phyloP scores from a whole-genome alignment of 2,329 filamentous ascomycete genomes.

The Alternaria conjuncta region DNA sequence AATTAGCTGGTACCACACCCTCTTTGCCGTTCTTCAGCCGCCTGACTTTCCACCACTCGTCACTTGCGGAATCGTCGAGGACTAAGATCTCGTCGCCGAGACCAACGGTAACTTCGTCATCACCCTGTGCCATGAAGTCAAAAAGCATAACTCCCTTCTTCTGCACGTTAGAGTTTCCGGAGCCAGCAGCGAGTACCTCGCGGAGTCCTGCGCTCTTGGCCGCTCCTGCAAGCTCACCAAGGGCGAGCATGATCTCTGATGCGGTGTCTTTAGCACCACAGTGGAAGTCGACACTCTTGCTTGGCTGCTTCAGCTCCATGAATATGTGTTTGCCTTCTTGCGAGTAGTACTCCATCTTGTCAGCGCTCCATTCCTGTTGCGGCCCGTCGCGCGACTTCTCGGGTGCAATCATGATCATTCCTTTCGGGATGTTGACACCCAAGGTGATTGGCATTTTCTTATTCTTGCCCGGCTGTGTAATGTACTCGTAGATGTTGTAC shows the following conservation, averaged over 20 bases:
- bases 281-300: conserved; percentile 95
- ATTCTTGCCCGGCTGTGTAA: conserved; percentile 93
- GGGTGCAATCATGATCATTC: conserved; percentile 87
- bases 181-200: conserved; percentile 84
- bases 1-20: conserved; percentile 95
- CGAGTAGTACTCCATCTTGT: conserved; percentile 96
- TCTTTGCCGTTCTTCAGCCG: conserved; percentile 90
- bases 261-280: conserved; percentile 97
- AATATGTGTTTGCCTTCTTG: conserved; percentile 99
- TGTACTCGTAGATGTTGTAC: conserved; percentile 97
- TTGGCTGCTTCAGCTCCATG: conserved; percentile 87
- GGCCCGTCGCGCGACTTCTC: conserved; percentile 83
- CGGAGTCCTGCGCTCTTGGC: conserved; percentile 81
- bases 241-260: conserved; percentile 84
- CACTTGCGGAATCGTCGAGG: conserved; percentile 87
- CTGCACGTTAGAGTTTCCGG: conserved; percentile 64
- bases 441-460: conserved; percentile 99
- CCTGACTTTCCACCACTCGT: conserved; percentile 98
- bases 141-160: conserved; percentile 90
- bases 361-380: conserved; percentile 90
- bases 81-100: conserved; percentile 90
- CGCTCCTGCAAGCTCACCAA: conserved; percentile 89
- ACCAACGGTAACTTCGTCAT: conserved; percentile 93
- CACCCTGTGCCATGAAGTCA: conserved; percentile 95
- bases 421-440: conserved; percentile 89